Conservation (phyloP, 805 yeast genomes). For the Saccharomycopsis amapae region DNA sequence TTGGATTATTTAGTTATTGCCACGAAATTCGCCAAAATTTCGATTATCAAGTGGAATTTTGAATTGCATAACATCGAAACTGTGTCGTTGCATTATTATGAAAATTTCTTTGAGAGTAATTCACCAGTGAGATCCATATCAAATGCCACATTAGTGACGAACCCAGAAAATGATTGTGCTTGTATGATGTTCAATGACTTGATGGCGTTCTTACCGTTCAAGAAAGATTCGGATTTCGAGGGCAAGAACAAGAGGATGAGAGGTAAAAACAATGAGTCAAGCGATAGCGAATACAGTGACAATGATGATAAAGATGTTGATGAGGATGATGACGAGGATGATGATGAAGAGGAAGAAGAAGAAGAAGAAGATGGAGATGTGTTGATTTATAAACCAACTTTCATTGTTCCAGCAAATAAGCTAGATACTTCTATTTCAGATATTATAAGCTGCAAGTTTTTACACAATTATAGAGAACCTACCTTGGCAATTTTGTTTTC, state of each 20-base stretch:
- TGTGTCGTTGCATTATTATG: constrained; percentile 80
- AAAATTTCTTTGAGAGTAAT: constrained; percentile 49
- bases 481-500: constrained; percentile 64
- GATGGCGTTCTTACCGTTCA: constrained; percentile 66
- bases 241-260: constrained; percentile 31
- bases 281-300: constrained; percentile 7
- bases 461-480: constrained; percentile 73
- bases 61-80: constrained; percentile 51
- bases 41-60: constrained; percentile 66
- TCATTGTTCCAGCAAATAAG: constrained; percentile 17
- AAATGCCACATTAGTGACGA: constrained; percentile 45
- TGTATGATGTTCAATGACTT: constrained; percentile 58
- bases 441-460: constrained; percentile 64
- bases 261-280: constrained; percentile 14
- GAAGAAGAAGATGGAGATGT: constrained; percentile 9
- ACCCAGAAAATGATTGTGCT: constrained; percentile 52
- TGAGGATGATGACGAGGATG: constrained; percentile 18
- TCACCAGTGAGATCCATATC: constrained; percentile 30
- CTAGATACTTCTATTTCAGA: constrained; percentile 52
- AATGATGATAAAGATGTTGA: constrained; percentile 11
- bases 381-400: constrained; percentile 14
- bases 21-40: constrained; percentile 70
- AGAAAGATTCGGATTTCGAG: constrained; percentile 51
- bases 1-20: constrained; percentile 56
- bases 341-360: constrained; percentile 20